Conservation (phyloP, 23 red algal species). For the Rhodosorus marinus region DNA sequence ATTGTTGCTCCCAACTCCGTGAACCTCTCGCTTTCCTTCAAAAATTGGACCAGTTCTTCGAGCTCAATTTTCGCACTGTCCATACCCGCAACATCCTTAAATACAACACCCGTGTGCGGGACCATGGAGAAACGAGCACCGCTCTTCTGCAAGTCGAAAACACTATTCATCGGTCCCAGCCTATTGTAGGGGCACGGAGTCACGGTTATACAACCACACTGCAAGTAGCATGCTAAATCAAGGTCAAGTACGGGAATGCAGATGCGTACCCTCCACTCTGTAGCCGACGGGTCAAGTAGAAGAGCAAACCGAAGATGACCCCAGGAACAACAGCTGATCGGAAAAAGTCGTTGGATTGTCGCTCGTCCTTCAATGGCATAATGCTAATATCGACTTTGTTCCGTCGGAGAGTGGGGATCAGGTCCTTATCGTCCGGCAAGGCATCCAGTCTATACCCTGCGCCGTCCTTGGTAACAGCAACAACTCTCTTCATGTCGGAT, state of each 20-base stretch:
- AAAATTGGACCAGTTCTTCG: background rate
- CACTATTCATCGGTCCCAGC: background rate
- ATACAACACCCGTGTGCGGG: background rate
- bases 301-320: background rate
- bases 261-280: too few species aligned
- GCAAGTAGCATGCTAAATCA: too few species aligned
- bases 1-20: background rate
- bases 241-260: too few species aligned
- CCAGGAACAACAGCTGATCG: background rate
- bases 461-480: background rate
- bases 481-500: background rate
- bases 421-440: background rate
- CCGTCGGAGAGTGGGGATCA: background rate
- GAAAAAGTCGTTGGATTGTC: background rate
- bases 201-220: background rate
- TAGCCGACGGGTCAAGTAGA: too few species aligned
- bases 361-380: too few species aligned
- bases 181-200: background rate
- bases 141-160: background rate
- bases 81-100: constrained; percentile 4
- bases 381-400: background rate
- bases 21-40: background rate
- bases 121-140: too few species aligned
- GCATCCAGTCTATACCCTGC: background rate
- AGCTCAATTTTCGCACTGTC: constrained; percentile 4